Evolutionary conservation across 75 land plant species (phyloP).

Genomic region (Pinus taeda): DNA sequence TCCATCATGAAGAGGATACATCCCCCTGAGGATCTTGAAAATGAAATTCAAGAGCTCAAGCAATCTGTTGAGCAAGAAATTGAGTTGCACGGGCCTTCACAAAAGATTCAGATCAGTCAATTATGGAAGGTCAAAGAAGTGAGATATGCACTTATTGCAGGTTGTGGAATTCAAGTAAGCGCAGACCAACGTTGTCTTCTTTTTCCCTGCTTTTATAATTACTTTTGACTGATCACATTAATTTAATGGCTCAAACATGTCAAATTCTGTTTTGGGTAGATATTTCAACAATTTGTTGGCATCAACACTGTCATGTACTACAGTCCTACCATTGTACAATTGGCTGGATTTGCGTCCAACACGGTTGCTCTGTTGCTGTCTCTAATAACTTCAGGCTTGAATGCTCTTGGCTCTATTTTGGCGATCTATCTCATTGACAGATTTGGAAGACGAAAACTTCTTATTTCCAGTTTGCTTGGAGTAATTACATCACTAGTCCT

Average conservation of each 20-base stretch:
- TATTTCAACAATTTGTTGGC: constrained; percentile 78
- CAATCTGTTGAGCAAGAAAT: constrained; percentile 46
- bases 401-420: constrained; percentile 78
- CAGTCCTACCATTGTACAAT: constrained; percentile 88
- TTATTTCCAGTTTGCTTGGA: constrained; percentile 59
- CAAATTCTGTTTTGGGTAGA: constrained; percentile 4
- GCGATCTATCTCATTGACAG: constrained; percentile 76
- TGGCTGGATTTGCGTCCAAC: constrained; percentile 91
- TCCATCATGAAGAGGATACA: constrained; percentile 53
- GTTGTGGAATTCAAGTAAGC: constrained; percentile 95
- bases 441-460: constrained; percentile 64
- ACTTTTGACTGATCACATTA: neutral
- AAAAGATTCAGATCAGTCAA: constrained; percentile 31
- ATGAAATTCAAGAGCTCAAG: constrained; percentile 48
- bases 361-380: constrained; percentile 73
- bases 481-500: constrained; percentile 41
- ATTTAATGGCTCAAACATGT: neutral
- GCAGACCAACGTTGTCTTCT: neutral
- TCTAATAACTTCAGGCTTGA: constrained; percentile 76
- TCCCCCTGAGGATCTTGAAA: constrained; percentile 45
- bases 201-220: neutral
- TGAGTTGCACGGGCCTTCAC: constrained; percentile 21
- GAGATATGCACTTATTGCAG: constrained; percentile 80
- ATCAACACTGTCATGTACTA: constrained; percentile 98
- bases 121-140: constrained; percentile 75